These are phyloP conservation scores for Suhomyces emberorum DNA, from an alignment of 805 yeast genomes.

Conservation along the genomic window DNA sequence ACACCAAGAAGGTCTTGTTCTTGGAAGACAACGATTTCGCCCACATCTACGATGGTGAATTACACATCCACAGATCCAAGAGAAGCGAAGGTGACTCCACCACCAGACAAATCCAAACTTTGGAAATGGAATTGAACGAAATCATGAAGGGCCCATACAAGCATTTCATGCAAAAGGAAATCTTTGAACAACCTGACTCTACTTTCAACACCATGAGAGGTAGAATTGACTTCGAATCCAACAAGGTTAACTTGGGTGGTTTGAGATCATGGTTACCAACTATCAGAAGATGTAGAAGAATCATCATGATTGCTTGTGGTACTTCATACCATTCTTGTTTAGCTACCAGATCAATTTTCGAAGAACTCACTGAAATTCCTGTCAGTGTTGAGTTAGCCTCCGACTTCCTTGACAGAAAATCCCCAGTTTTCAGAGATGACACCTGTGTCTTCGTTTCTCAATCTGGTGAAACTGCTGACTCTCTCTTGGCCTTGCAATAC, in stretches of 20 bases:
- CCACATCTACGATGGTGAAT: conserved; percentile 95
- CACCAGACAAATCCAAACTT: conserved; percentile 91
- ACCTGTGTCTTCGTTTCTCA: conserved; percentile 97
- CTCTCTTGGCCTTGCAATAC: conserved; percentile 90
- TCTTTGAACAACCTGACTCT: conserved; percentile 97
- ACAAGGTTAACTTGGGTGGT: conserved; percentile 83
- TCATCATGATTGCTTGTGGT: conserved; percentile 99
- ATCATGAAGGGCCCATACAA: conserved; percentile 96
- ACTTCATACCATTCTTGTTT: conserved; percentile 98
- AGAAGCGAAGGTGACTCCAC: conserved; percentile 80
- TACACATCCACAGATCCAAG: conserved; percentile 95
- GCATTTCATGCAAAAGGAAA: conserved; percentile 98
- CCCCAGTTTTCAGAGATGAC: conserved; percentile 98
- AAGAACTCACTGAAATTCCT: conserved; percentile 93
- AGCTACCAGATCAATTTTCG: conserved; percentile 94
- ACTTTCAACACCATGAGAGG: conserved; percentile 99
- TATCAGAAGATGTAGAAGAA: conserved; percentile 89
- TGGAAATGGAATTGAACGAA: conserved; percentile 95
- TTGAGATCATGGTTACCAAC: conserved; percentile 79
- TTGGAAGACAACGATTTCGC: conserved; percentile 98
- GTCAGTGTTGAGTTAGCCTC: conserved; percentile 91
- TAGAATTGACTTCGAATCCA: conserved; percentile 86
- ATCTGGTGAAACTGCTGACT: conserved; percentile 98
- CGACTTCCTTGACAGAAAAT: conserved; percentile 88
- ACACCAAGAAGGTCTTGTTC: conserved; percentile 94